Evolutionary conservation across 257 asterid species (phyloP).

Genomic region (Fraxinus anomala): DNA sequence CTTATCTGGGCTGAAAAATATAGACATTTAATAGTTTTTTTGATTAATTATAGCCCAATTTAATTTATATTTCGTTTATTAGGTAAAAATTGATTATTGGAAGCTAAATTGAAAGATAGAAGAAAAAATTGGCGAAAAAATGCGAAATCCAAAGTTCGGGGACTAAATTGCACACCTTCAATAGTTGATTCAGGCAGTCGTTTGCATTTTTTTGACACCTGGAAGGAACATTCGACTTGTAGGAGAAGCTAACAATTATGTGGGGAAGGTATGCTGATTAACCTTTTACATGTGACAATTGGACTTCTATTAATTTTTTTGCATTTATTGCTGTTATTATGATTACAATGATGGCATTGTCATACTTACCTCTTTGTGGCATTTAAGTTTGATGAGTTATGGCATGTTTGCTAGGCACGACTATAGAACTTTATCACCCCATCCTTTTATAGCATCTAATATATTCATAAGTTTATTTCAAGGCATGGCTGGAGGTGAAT

Average conservation of each 20-base stretch:
- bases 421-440: neutral
- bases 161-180: too few species aligned
- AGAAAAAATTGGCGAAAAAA: too few species aligned
- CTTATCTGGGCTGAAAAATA: too few species aligned
- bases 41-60: too few species aligned
- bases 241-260: conserved; percentile 97
- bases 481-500: conserved; percentile 99
- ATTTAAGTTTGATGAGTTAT: neutral
- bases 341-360: neutral
- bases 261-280: conserved; percentile 70
- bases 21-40: too few species aligned
- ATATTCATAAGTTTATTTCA: conserved; percentile 24
- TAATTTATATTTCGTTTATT: too few species aligned
- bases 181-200: neutral
- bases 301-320: neutral
- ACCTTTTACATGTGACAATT: neutral
- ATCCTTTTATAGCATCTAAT: conserved; percentile 18
- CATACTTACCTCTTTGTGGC: neutral
- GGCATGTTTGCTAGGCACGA: neutral
- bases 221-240: conserved; percentile 92
- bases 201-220: conserved; percentile 79
- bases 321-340: neutral
- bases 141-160: too few species aligned
- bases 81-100: too few species aligned
- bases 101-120: too few species aligned